Conservation (phyloP, 2,329 filamentous ascomycete species). For the Hypocrella siamensis region DNA sequence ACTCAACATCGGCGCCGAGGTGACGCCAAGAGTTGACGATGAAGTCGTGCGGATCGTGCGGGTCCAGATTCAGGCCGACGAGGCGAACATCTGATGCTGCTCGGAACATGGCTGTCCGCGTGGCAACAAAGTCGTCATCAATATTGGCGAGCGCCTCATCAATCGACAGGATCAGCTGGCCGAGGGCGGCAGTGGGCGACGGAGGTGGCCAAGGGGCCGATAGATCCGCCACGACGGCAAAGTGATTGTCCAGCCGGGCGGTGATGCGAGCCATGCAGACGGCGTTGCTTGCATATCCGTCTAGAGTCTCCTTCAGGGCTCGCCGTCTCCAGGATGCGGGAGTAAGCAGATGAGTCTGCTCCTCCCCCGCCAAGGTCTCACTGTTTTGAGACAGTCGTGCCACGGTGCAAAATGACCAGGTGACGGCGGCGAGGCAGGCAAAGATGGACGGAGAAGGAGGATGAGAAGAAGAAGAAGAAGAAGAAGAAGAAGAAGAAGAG, state of each 20-base stretch:
- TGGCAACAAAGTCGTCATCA: constrained; percentile 23
- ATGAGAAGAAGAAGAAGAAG: no score
- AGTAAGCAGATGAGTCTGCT: constrained; percentile 17
- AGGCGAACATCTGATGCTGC: constrained; percentile 21
- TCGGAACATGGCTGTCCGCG: constrained; percentile 20
- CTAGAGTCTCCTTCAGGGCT: constrained; percentile 14
- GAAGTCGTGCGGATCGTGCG: constrained; percentile 21
- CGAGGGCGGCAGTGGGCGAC: constrained; percentile 8
- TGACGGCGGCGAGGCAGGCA: constrained; percentile 21
- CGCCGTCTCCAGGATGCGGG: constrained; percentile 25
- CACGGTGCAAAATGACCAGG: constrained; percentile 23
- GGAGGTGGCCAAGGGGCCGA: neutral
- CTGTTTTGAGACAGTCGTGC: constrained; percentile 10
- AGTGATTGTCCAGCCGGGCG: constrained; percentile 9
- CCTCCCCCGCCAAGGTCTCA: neutral
- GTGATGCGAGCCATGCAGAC: constrained; percentile 21
- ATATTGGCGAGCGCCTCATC: constrained; percentile 13
- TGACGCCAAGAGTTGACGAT: constrained; percentile 29
- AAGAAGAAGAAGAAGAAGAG: constrained; percentile 13
- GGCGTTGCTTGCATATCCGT: constrained; percentile 24
- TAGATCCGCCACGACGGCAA: constrained; percentile 6
- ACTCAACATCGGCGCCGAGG: constrained; percentile 25
- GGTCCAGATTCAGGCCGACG: constrained; percentile 23
- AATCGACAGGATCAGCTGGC: constrained; percentile 13
- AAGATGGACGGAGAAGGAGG: constrained; percentile 16